Base-by-base conservation (phyloP, 495 filamentous ascomycete species). In the Paragyromitra xinjiangensis region DNA sequence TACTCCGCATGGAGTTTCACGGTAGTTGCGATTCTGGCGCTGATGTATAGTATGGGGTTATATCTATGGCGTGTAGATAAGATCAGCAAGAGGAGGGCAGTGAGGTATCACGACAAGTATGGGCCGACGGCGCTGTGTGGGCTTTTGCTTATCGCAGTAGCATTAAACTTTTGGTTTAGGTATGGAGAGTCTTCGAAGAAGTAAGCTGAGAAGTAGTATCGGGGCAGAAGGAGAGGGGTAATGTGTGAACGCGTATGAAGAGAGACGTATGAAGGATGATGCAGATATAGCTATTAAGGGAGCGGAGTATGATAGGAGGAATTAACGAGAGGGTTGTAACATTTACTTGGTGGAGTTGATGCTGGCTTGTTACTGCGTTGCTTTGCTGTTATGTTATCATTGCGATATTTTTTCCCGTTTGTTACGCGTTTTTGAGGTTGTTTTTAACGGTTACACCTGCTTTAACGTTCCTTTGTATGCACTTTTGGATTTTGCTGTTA, bases 1-100 rank as follows among this genome's bases (percentile, higher is more conserved):
- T 88, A 45, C 86, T 92, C 90, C 9, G 89, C 93, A 0, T 91
- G 90, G 81, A 86, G 88, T 0, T 98, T 98, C 84, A 97, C 94
- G 1, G 83, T 95, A 56, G 85, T 98, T 1, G 95, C 94, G 19
- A 85, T 92, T 26, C 16, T 90, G 3, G 88, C 91, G 44, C 86
- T 98, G 12, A 83, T 92, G 69, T 99, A 99, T 84, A 90, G 90
- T 44, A 87, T 96, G 12, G 88, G 87, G 19, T 86, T 97, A 44
- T 99, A 97, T 84, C 85, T 97, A 50, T 97, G 94, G 88, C 89
- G 95, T 56, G 93, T 94, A 72, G 85, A 89, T 73, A 92, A 91
- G 76, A 97, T 98, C 82, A 89, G 92, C 77, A 88, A 89, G 79
- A 88, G 95, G 56, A 89, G 89, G 51, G 92, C 91, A 44, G 93